phyloP scores from a whole-genome alignment of 352 stramenopile species.

The Stramenopiles sp. region DNA sequence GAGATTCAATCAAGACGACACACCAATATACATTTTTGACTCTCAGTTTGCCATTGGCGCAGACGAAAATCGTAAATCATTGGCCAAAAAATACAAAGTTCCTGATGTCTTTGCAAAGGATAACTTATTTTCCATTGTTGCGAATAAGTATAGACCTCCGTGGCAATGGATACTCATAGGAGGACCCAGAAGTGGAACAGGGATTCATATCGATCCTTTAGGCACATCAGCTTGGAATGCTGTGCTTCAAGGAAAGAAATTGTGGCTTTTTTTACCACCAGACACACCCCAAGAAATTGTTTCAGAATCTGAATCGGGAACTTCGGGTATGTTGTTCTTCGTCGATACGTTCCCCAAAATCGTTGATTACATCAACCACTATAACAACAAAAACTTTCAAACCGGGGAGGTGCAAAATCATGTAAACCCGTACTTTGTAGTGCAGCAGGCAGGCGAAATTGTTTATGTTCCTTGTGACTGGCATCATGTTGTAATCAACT shows the following conservation, averaged over 20 bases:
- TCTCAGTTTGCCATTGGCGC: slow-evolving; percentile 37
- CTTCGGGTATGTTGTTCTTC: background rate
- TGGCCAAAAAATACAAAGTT: background rate
- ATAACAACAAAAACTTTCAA: too few species aligned
- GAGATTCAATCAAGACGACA: slow-evolving; percentile 36
- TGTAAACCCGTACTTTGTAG: background rate
- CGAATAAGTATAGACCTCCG: background rate
- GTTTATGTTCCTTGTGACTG: slow-evolving; percentile 41
- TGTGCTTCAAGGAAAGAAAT: slow-evolving; percentile 71
- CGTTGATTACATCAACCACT: background rate
- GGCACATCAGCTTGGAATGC: slow-evolving; percentile 87
- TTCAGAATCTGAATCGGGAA: background rate
- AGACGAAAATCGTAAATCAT: slow-evolving; percentile 16
- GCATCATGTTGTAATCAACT: slow-evolving; percentile 42
- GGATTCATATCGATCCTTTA: slow-evolving; percentile 81
- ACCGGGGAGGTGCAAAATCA: background rate
- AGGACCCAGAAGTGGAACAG: slow-evolving; percentile 18
- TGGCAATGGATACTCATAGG: background rate
- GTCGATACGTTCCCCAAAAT: background rate
- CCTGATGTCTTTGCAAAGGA: background rate
- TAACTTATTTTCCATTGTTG: background rate
- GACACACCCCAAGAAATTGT: slow-evolving; percentile 29
- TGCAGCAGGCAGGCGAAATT: background rate
- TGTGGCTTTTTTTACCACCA: slow-evolving; percentile 83
- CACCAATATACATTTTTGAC: slow-evolving; percentile 62